Evolutionary conservation across 805 yeast species (phyloP).

Genomic region (Tetrapisispora arboricola): DNA sequence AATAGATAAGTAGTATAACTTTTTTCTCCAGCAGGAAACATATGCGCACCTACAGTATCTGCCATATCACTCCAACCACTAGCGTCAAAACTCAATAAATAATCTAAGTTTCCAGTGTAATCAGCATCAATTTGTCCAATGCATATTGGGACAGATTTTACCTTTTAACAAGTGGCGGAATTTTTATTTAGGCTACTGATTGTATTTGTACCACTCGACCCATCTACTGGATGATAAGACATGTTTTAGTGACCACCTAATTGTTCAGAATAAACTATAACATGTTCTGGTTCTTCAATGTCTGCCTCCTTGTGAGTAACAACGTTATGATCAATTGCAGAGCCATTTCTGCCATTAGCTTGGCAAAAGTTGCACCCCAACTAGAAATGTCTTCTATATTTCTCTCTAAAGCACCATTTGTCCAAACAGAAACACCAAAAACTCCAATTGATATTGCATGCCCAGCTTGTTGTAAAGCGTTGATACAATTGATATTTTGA

Average conservation of each 20-base stretch:
- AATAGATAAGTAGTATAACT: too few species aligned
- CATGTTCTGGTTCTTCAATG: not conserved
- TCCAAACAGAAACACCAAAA: not conserved
- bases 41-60: not conserved
- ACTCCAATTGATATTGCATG: not conserved
- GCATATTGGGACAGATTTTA: not conserved
- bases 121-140: not conserved
- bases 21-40: not conserved
- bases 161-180: not conserved
- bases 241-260: not conserved
- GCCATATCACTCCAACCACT: not conserved
- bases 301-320: not conserved
- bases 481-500: not conserved
- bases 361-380: not conserved
- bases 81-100: not conserved
- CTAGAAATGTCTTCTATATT: not conserved
- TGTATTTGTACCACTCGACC: not conserved
- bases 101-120: not conserved
- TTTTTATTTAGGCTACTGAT: not conserved
- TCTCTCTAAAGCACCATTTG: not conserved
- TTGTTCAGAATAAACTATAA: not conserved
- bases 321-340: not conserved
- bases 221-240: not conserved
- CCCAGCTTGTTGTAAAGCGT: not conserved
- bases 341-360: not conserved